These are phyloP conservation scores for Toxicodendron radicans DNA, from an alignment of 345 rosid species.

Conservation along the genomic window DNA sequence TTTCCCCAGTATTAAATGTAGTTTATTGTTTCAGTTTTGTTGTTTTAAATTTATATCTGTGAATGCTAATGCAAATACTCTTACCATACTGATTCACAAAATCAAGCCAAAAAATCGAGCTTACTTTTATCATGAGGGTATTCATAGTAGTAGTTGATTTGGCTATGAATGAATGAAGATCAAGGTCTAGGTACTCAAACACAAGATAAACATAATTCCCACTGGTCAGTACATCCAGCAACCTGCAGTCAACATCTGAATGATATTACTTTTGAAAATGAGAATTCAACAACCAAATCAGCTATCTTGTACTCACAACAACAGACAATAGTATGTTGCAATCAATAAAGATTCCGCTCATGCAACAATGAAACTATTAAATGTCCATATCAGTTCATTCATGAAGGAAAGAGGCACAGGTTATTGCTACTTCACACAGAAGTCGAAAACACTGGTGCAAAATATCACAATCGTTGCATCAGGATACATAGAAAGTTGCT, in stretches of 20 bases:
- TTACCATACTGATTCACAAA: not conserved
- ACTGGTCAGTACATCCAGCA: conserved; percentile 1
- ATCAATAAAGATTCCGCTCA: not conserved
- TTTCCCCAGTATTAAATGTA: not conserved
- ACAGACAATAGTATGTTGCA: not conserved
- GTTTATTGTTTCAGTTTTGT: not conserved
- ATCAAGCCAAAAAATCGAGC: not conserved
- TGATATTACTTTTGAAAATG: no score
- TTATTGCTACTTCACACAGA: not conserved
- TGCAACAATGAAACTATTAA: not conserved
- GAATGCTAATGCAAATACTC: not conserved
- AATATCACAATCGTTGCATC: no score
- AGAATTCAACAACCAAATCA: not conserved
- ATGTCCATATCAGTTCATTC: not conserved
- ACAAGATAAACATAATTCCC: conserved; percentile 7
- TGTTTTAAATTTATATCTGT: not conserved
- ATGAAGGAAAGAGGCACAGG: not conserved
- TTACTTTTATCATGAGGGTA: not conserved
- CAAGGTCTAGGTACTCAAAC: conserved; percentile 13
- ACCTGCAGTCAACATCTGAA: conserved; percentile 12
- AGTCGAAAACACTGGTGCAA: not conserved
- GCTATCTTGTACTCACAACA: not conserved
- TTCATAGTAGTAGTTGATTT: not conserved
- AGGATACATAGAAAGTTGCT: not conserved
- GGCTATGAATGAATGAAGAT: not conserved